Base-by-base conservation (phyloP, 352 stramenopile species). In the Globisporangium spiculum region DNA sequence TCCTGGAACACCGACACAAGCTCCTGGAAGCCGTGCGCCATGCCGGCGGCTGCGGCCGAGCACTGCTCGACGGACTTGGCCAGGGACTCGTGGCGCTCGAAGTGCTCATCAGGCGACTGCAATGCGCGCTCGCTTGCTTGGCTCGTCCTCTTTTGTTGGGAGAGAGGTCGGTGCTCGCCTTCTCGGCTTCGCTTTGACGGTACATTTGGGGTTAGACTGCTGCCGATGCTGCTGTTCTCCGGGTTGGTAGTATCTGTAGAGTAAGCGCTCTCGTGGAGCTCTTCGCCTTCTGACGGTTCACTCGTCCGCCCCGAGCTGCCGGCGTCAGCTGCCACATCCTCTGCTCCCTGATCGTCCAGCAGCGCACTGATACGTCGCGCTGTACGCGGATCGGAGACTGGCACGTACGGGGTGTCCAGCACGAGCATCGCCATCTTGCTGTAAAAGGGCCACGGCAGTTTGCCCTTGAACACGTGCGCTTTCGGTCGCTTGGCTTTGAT, bases 391-490 rank as follows among this genome's bases (percentile, higher is more conserved):
- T 75, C 69, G 46, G 59, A 59, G n/a, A 69, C 53, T 34, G 55
- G 59, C 20, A 58, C 68, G 18, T 60, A 57, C 46, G 68, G 66
- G 27, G 61, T 30, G 54, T 85, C 77, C 34, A 72, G 68, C 27
- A 87, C 60, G 30, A 88, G 81, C 26, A 81, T 57, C 44, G 71
- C 76, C 75, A 89, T 84, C n/a, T 74, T 75, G 30, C 70, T 60
- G 65, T 76, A 78, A 57, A 73, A 88, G 14, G 74, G 61, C 81
- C 81, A 89, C 20, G 81, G 81, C 34, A 89, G 58, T 52, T 84
- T 86, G 46, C 76, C 77, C 60, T 85, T 88, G 67, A 89, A 86
- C 53, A 74, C 72, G 69, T 86, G 72, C 20, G 75, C 73, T 56
- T 88, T 89, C 22, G 79, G 81, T 3, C 79, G 74, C 9, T 67